Evolutionary conservation across 2,329 filamentous ascomycete genomes (phyloP).

Genomic region (Cryphonectria naterciae): DNA sequence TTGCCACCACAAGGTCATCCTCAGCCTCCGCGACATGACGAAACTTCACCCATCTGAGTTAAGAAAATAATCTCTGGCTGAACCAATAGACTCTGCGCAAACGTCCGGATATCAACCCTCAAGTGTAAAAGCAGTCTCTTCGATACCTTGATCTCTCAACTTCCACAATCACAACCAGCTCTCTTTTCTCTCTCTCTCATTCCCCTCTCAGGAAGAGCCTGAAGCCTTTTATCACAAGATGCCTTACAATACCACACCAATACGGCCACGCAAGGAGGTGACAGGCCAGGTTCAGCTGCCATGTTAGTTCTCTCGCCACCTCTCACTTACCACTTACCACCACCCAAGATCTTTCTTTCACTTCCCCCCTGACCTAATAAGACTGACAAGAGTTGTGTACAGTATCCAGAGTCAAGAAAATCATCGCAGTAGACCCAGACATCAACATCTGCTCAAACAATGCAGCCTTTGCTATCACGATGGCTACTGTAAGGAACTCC

Average conservation of each 20-base stretch:
- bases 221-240: conserved; percentile 52
- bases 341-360: too few species aligned
- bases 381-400: conserved; percentile 19
- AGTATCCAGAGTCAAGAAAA: conserved; percentile 97
- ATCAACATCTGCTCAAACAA: conserved; percentile 88
- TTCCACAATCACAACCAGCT: neutral
- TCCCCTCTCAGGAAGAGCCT: neutral
- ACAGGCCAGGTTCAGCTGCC: conserved; percentile 86
- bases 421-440: conserved; percentile 86
- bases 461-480: conserved; percentile 89
- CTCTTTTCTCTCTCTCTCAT: neutral
- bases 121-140: neutral
- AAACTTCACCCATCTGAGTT: neutral
- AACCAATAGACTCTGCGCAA: neutral
- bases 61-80: neutral
- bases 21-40: neutral
- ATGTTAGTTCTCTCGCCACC: conserved; percentile 57
- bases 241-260: conserved; percentile 89
- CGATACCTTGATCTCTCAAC: too few species aligned
- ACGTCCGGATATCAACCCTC: neutral
- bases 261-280: conserved; percentile 77
- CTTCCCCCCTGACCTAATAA: too few species aligned
- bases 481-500: conserved; percentile 70
- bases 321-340: neutral
- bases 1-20: neutral